A percentile compares a stretch with the other conserved stretches of the same genome.
phyloP scores from a whole-genome alignment of 805 yeast species.

The Lachancea mirantina region DNA sequence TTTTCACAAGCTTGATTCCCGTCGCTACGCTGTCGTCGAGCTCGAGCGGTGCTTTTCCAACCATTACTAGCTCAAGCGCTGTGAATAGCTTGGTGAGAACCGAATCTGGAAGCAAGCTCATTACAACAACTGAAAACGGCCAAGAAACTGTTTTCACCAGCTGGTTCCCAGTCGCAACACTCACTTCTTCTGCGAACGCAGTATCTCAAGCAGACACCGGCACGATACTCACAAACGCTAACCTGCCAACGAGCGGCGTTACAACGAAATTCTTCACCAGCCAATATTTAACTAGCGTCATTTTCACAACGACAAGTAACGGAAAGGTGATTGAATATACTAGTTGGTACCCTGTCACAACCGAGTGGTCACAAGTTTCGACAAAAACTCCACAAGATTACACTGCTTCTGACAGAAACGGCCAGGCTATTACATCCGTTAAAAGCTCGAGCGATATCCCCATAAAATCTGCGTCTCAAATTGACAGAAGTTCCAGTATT shows the following conservation, averaged over 20 bases:
- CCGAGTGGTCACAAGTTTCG: slow-evolving; percentile 2
- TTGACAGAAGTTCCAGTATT: too few species aligned
- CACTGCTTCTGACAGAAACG: too few species aligned
- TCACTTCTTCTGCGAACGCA: slow-evolving; percentile 1
- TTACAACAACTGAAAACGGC: slow-evolving; percentile 15
- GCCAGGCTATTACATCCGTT: too few species aligned
- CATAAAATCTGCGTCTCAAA: too few species aligned
- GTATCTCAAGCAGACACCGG: slow-evolving; percentile 1
- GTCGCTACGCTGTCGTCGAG: slow-evolving; percentile 10
- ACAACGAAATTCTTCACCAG: neutral
- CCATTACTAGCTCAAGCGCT: slow-evolving; percentile 1
- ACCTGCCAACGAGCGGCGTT: too few species aligned
- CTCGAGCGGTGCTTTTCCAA: slow-evolving; percentile 1
- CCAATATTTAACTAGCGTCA: slow-evolving; percentile 1
- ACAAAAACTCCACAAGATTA: too few species aligned
- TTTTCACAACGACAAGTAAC: slow-evolving; percentile 13
- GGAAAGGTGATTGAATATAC: slow-evolving; percentile 17
- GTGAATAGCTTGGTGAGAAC: slow-evolving; percentile 1
- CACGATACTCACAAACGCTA: too few species aligned
- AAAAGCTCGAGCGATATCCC: too few species aligned
- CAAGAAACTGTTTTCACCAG: slow-evolving; percentile 15
- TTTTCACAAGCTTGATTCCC: slow-evolving; percentile 16
- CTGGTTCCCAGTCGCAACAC: slow-evolving; percentile 13
- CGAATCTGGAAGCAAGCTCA: slow-evolving; percentile 11
- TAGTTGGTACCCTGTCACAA: slow-evolving; percentile 14